phyloP scores from a whole-genome alignment of 2,329 filamentous ascomycete species.

The Fusarium chlamydosporum region DNA sequence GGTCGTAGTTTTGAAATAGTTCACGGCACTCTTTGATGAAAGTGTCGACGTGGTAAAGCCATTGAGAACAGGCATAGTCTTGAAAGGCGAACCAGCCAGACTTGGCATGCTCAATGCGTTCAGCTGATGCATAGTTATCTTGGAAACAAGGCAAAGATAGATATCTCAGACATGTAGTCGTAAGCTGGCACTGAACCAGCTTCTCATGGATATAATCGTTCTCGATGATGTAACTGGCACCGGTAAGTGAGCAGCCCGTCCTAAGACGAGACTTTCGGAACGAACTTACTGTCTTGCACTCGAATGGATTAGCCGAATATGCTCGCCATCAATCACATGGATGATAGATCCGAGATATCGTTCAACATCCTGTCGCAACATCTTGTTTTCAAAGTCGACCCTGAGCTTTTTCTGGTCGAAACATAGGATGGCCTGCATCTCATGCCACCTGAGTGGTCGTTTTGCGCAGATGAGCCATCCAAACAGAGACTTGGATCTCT shows the following conservation, averaged over 20 bases:
- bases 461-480: slow-evolving; percentile 23
- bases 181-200: slow-evolving; percentile 1
- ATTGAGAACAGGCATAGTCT: slow-evolving; percentile 10
- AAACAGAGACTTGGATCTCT: slow-evolving; percentile 2
- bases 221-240: slow-evolving; percentile 7
- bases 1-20: background rate
- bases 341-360: slow-evolving; percentile 16
- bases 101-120: background rate
- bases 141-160: background rate
- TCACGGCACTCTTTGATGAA: background rate
- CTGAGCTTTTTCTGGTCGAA: background rate
- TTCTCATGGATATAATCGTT: background rate
- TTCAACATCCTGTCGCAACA: slow-evolving; percentile 13
- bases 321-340: background rate
- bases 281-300: background rate
- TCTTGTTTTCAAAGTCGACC: background rate
- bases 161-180: background rate
- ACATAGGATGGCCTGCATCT: slow-evolving; percentile 16
- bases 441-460: slow-evolving; percentile 8
- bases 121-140: accelerated
- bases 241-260: accelerated
- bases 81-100: slow-evolving; percentile 15
- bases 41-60: background rate
- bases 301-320: slow-evolving; percentile 11
- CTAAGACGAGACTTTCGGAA: accelerated